Conservation (phyloP, 208 protist species). For the Acanthamoeba lenticulata region DNA sequence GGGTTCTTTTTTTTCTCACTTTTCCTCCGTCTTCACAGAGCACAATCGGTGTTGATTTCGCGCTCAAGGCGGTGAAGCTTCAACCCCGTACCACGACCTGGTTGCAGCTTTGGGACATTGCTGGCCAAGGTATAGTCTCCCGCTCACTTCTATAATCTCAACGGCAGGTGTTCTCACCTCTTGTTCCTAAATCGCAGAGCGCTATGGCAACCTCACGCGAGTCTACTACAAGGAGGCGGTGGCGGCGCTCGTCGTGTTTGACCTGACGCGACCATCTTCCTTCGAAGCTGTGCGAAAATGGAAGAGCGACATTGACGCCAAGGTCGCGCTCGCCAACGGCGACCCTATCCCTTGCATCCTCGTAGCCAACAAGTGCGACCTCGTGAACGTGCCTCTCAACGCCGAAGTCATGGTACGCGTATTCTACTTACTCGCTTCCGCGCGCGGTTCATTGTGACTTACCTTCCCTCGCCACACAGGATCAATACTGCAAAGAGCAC, state of each 20-base stretch:
- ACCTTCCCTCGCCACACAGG: constrained; percentile 75
- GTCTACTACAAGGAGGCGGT: constrained; percentile 70
- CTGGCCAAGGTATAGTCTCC: not conserved
- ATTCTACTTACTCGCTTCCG: no score
- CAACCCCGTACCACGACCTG: not conserved
- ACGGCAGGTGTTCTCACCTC: not conserved
- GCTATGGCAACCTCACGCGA: constrained; percentile 56
- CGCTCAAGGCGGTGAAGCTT: constrained; percentile 15
- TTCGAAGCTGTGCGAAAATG: constrained; percentile 71
- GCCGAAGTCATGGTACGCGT: constrained; percentile 57
- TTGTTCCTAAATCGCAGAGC: constrained; percentile 59
- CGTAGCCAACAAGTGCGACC: constrained; percentile 74
- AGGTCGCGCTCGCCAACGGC: constrained; percentile 69
- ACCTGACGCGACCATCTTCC: constrained; percentile 68
- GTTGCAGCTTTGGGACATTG: constrained; percentile 63
- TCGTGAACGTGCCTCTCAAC: not conserved
- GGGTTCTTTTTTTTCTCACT: no score
- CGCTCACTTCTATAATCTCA: not conserved
- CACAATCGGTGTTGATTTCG: constrained; percentile 63
- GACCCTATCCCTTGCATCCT: constrained; percentile 71
- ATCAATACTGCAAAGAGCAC: constrained; percentile 74
- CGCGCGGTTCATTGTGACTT: no score
- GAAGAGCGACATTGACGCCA: constrained; percentile 74
- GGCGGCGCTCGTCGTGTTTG: constrained; percentile 74
- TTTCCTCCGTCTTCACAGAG: not conserved